Percentiles rank a stretch among this genome's conserved stretches.
Conservation (phyloP, 2,329 filamentous ascomycete species). For the Alternaria infectoria region DNA sequence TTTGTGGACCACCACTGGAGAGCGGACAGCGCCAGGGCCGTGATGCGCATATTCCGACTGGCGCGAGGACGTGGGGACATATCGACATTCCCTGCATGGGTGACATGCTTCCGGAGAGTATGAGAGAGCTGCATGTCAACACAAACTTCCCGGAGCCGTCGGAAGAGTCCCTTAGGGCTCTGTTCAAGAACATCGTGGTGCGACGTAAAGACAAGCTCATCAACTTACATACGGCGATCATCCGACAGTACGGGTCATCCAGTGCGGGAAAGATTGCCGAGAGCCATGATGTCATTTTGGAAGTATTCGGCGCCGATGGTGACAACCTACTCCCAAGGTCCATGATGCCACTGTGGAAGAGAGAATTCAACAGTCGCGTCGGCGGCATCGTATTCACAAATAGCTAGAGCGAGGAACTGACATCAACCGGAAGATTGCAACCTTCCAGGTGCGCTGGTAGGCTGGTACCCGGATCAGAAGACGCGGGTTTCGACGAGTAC, state of each 20-base stretch:
- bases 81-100: slow-evolving; percentile 45
- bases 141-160: slow-evolving; percentile 35
- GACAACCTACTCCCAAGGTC: slow-evolving; percentile 20
- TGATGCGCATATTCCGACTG: slow-evolving; percentile 23
- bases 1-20: slow-evolving; percentile 44
- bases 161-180: slow-evolving; percentile 22
- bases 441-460: not conserved
- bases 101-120: slow-evolving; percentile 39
- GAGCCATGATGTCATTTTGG: slow-evolving; percentile 23
- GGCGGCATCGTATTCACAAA: slow-evolving; percentile 28
- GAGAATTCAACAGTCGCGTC: slow-evolving; percentile 32
- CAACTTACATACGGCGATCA: slow-evolving; percentile 23
- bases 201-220: slow-evolving; percentile 27
- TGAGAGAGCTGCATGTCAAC: slow-evolving; percentile 41
- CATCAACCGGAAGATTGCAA: not conserved
- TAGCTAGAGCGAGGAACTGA: not conserved
- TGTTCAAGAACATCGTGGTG: slow-evolving; percentile 41
- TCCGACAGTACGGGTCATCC: slow-evolving; percentile 34
- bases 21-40: slow-evolving; percentile 39
- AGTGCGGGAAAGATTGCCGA: slow-evolving; percentile 25
- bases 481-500: not conserved
- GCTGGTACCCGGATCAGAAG: rapidly evolving
- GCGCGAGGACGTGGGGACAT: slow-evolving; percentile 31
- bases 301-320: slow-evolving; percentile 27
- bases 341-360: slow-evolving; percentile 44